Evolutionary conservation across 192 early-diverging fungal genomes (phyloP).

Genomic region (Coemansia sp.): DNA sequence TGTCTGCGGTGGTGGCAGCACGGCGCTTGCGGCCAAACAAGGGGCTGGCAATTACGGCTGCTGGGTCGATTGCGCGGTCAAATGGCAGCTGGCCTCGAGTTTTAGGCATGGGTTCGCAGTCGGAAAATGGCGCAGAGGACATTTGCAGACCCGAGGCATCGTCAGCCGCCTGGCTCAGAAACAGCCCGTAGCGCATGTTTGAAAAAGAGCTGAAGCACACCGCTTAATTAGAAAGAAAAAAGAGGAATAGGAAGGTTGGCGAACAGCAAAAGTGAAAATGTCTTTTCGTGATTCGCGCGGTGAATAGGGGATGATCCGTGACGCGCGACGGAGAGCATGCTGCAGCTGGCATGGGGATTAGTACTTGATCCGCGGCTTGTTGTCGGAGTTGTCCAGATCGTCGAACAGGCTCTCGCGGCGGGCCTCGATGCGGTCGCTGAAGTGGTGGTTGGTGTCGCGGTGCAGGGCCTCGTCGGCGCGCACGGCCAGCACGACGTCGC

Average conservation of each 20-base stretch:
- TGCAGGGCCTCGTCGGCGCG: constrained; percentile 87
- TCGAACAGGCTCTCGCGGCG: constrained; percentile 53
- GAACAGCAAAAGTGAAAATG: background rate
- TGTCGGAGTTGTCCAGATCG: constrained; percentile 24
- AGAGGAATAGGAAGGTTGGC: background rate
- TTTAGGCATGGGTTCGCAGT: background rate
- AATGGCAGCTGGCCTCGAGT: background rate
- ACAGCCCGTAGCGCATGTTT: background rate
- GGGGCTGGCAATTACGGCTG: background rate
- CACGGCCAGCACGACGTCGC: constrained; percentile 82
- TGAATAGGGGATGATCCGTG: too few relatives aligned
- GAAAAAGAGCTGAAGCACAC: too few relatives aligned
- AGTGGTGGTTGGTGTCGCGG: constrained; percentile 85
- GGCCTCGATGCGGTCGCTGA: constrained; percentile 64
- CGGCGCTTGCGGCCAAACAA: constrained; percentile 4
- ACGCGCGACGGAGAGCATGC: background rate
- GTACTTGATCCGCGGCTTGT: constrained; percentile 35
- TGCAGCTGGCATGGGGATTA: too few relatives aligned
- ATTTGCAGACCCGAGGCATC: background rate
- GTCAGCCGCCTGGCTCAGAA: background rate
- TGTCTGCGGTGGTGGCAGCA: background rate
- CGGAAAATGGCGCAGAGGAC: background rate
- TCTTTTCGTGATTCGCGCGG: too few relatives aligned
- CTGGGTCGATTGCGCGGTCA: background rate
- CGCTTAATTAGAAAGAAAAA: background rate